These are phyloP conservation scores for Hirschfeldia incana DNA, from an alignment of 345 rosid genomes.

Conservation along the genomic window DNA sequence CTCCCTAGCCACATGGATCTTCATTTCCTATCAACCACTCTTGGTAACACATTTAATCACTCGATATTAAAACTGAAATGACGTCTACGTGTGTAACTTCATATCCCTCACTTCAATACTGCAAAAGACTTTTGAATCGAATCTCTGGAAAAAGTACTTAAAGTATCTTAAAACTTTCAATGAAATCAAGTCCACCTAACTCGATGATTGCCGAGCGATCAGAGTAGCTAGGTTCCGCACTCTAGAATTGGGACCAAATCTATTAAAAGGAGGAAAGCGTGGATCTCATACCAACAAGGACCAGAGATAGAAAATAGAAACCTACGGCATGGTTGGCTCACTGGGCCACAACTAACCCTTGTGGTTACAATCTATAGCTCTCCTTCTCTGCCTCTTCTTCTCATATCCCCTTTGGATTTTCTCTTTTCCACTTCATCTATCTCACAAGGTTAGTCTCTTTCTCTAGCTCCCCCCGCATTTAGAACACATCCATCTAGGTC, in stretches of 20 bases:
- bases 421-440: neutral
- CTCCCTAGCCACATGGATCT: neutral
- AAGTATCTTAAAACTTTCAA: neutral
- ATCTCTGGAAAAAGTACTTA: neutral
- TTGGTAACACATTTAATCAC: neutral
- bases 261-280: neutral
- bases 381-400: conserved; percentile 14
- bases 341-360: conserved; percentile 39
- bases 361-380: conserved; percentile 34
- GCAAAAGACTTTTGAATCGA: neutral
- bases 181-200: neutral
- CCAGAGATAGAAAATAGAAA: neutral
- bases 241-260: neutral
- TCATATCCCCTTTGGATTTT: neutral
- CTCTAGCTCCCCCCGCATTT: neutral
- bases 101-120: neutral
- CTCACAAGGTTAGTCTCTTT: conserved; percentile 28
- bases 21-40: neutral
- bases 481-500: neutral
- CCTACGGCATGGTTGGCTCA: conserved; percentile 32
- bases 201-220: too few species aligned
- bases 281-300: neutral
- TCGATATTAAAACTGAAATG: neutral
- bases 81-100: neutral
- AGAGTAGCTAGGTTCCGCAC: neutral